Conservation (phyloP, 176 grass and related monocot genomes). For the Eleusine coracana region DNA sequence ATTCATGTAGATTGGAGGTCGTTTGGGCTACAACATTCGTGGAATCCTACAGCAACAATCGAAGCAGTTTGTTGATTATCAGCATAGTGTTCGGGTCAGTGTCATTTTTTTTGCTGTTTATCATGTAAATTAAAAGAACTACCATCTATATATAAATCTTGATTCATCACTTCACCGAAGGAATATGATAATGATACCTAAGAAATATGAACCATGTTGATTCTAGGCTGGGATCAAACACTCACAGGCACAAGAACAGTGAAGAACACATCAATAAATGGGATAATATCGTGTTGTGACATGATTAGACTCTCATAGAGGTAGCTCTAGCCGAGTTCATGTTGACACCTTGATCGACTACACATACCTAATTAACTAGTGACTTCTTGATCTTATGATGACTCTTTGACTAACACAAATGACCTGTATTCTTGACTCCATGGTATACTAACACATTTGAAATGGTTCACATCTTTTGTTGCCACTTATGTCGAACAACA, state of each 20-base stretch:
- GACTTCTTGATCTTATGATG: neutral
- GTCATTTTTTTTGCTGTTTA: neutral
- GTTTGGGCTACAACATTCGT: slow-evolving; percentile 96
- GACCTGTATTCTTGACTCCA: neutral
- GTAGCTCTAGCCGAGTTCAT: neutral
- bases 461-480: neutral
- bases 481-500: neutral
- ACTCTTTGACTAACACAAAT: neutral
- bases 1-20: slow-evolving; percentile 84
- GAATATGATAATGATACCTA: neutral
- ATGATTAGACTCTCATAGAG: neutral
- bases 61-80: slow-evolving; percentile 97
- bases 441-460: neutral
- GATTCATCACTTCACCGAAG: neutral
- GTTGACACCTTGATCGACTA: neutral
- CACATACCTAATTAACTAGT: neutral
- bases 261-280: neutral
- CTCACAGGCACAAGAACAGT: neutral
- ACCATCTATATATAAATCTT: neutral
- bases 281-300: neutral
- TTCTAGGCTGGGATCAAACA: neutral
- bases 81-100: slow-evolving; percentile 87
- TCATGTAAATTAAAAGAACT: slow-evolving; percentile 5
- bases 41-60: slow-evolving; percentile 94
- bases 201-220: neutral